A percentile compares a stretch with the other conserved stretches of the same genome.
phyloP scores from a whole-genome alignment of 345 rosid genomes.

The Syzygium aqueum region DNA sequence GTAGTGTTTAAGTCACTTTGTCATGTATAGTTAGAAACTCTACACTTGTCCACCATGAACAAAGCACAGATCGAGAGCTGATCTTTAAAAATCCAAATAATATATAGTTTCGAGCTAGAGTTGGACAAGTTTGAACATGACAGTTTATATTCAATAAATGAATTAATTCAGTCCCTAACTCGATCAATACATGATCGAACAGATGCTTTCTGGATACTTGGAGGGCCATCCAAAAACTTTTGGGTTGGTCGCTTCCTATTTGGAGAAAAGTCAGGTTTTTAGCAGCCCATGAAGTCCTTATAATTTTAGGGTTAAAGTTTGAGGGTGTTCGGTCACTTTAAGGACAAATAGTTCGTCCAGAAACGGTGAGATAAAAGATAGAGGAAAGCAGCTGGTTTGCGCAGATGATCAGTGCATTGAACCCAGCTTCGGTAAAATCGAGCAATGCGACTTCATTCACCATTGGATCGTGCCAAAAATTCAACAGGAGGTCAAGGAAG shows the following conservation, averaged over 20 bases:
- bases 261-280: not conserved
- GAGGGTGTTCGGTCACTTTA: not conserved
- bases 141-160: not conserved
- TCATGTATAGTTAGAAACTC: not conserved
- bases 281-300: not conserved
- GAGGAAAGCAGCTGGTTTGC: not conserved
- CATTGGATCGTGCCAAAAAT: not conserved
- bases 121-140: not conserved
- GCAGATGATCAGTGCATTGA: not conserved
- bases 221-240: not conserved
- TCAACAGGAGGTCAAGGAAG: not conserved
- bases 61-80: not conserved
- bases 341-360: not conserved
- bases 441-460: not conserved
- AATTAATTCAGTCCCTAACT: not conserved
- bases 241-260: not conserved
- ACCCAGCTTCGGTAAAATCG: not conserved
- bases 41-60: not conserved
- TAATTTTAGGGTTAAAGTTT: not conserved
- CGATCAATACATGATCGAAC: not conserved
- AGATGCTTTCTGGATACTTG: not conserved
- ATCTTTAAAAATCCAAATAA: not conserved
- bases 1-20: not conserved
- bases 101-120: not conserved
- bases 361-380: not conserved